Evolutionary conservation across 176 grass and related monocot species (phyloP).

Genomic region (Raddia guianensis): DNA sequence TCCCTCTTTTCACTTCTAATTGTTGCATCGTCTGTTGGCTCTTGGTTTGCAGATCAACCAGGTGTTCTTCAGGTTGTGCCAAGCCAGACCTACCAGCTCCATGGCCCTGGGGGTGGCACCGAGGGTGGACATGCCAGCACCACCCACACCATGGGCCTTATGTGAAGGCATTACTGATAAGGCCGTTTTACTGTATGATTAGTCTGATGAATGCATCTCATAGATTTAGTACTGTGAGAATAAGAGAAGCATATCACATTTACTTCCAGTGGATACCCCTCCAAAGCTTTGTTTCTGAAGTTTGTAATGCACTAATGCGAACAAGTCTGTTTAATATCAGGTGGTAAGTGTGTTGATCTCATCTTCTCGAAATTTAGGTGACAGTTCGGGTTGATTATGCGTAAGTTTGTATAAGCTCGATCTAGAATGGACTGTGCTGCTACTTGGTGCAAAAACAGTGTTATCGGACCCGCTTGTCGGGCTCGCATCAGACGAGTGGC

Average conservation of each 20-base stretch:
- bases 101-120: constrained; percentile 42
- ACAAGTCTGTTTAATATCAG: background rate
- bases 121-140: background rate
- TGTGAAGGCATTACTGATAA: constrained; percentile 23
- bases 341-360: background rate
- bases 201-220: constrained; percentile 20
- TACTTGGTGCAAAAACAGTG: no score
- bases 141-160: constrained; percentile 40
- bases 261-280: background rate
- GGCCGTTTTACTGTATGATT: constrained; percentile 17
- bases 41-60: constrained; percentile 65
- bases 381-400: background rate
- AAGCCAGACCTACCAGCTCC: constrained; percentile 63
- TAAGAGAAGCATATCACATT: constrained; percentile 27
- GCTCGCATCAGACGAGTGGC: no score
- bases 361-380: background rate
- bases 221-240: constrained; percentile 25
- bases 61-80: constrained; percentile 78
- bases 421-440: background rate
- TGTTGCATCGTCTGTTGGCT: background rate
- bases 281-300: constrained; percentile 22
- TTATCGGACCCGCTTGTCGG: no score
- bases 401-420: background rate
- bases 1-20: background rate
- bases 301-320: constrained; percentile 1